Conservation (phyloP, 1,139 yeast species). For the Diutina siamensis region DNA sequence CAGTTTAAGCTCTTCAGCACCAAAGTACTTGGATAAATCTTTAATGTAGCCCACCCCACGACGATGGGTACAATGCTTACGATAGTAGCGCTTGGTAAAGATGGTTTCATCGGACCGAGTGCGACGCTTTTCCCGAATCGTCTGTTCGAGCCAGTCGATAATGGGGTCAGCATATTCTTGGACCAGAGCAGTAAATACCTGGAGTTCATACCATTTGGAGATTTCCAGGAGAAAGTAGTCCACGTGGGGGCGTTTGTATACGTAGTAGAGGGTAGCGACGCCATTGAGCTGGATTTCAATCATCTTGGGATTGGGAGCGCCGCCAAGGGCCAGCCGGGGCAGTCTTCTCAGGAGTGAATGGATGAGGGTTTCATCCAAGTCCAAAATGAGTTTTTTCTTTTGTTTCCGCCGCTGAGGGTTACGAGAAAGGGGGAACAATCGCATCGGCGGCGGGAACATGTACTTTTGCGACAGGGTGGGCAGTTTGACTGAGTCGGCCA, state of each 20-base stretch:
- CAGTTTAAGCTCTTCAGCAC: conserved; percentile 43
- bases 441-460: conserved; percentile 36
- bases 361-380: conserved; percentile 86
- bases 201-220: conserved; percentile 78
- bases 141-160: conserved; percentile 63
- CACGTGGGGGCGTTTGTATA: conserved; percentile 85
- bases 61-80: conserved; percentile 68
- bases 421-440: conserved; percentile 31
- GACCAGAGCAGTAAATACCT: conserved; percentile 88
- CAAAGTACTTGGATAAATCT: conserved; percentile 48
- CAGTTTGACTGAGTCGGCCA: conserved; percentile 34
- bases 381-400: conserved; percentile 68
- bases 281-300: conserved; percentile 71
- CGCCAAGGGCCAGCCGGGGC: conserved; percentile 19
- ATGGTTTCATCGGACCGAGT: conserved; percentile 9
- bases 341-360: conserved; percentile 72
- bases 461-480: conserved; percentile 40
- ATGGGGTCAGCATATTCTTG: conserved; percentile 96
- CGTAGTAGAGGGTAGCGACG: conserved; percentile 72
- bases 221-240: conserved; percentile 73
- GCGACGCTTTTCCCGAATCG: conserved; percentile 1
- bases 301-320: conserved; percentile 44
- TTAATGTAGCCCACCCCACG: conserved; percentile 82
- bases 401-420: conserved; percentile 26
- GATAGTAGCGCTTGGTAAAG: conserved; percentile 57